Evolutionary conservation across 2,329 filamentous ascomycete genomes (phyloP).

Genomic region (Aspergillus tubingensis): DNA sequence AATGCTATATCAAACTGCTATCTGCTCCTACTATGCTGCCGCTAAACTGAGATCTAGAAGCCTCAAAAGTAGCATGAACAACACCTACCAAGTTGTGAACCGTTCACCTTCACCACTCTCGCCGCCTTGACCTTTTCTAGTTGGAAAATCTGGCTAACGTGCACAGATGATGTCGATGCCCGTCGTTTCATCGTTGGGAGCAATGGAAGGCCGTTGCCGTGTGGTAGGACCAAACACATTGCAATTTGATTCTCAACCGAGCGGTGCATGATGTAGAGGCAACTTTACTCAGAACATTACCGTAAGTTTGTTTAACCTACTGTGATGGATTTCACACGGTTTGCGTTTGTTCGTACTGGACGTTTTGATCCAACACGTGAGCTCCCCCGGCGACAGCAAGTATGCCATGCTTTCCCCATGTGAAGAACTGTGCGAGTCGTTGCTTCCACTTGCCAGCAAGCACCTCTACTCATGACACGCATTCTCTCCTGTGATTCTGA

Average conservation of each 20-base stretch:
- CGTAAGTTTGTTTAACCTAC: not conserved
- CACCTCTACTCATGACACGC: not conserved
- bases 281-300: not conserved
- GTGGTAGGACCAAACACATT: not conserved
- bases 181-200: not conserved
- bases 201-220: not conserved
- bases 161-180: not conserved
- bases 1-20: not conserved
- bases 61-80: not conserved
- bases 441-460: not conserved
- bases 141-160: not conserved
- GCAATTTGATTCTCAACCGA: not conserved
- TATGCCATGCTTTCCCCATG: slow-evolving; percentile 2
- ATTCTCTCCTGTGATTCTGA: not conserved
- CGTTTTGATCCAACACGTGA: not conserved
- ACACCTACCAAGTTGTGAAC: not conserved
- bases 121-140: not conserved
- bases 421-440: not conserved
- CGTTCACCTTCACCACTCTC: not conserved
- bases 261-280: not conserved
- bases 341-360: not conserved
- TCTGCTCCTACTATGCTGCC: not conserved
- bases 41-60: not conserved
- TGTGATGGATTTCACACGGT: not conserved
- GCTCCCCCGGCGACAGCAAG: not conserved